Percentiles rank a stretch among this genome's conserved stretches.
Conservation (phyloP, 305 asterid genomes). For the Fraxinus baroniana region DNA sequence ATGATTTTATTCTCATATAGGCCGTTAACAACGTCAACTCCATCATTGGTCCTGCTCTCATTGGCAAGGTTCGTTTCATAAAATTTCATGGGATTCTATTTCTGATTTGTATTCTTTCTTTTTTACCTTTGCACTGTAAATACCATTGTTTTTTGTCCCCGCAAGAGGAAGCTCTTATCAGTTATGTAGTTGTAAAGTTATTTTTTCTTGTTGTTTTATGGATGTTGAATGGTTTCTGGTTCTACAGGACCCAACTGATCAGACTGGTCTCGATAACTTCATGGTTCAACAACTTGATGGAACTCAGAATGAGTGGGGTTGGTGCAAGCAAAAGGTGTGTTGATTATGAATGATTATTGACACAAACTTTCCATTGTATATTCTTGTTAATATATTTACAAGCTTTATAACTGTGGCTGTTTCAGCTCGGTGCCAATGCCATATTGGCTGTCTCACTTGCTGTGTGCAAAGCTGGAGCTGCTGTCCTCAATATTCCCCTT, state of each 20-base stretch:
- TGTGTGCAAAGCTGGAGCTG: constrained; percentile 11
- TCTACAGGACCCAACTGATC: constrained; percentile 82
- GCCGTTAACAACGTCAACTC: constrained; percentile 78
- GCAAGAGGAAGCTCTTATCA: neutral
- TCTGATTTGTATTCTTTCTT: neutral
- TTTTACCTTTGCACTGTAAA: neutral
- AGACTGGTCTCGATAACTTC: constrained; percentile 69
- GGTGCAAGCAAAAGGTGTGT: constrained; percentile 94
- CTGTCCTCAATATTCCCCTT: neutral
- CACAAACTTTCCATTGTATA: neutral
- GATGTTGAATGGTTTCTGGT: constrained; percentile 26
- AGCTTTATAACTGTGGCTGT: neutral
- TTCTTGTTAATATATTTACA: constrained; percentile 1
- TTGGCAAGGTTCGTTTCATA: constrained; percentile 69
- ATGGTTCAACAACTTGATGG: constrained; percentile 95
- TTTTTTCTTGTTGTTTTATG: neutral
- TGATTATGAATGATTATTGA: constrained; percentile 23
- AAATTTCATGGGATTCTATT: neutral
- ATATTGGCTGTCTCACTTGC: neutral
- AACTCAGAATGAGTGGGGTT: constrained; percentile 94
- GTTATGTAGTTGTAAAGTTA: neutral
- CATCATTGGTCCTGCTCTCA: constrained; percentile 73
- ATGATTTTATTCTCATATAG: constrained; percentile 28
- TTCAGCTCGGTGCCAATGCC: neutral
- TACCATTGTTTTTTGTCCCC: neutral